A percentile compares a stretch with the other conserved stretches of the same genome.
phyloP scores from a whole-genome alignment of 371 early-diverging fungal genomes.

The Hamiltosporidium tvaerminnensis region DNA sequence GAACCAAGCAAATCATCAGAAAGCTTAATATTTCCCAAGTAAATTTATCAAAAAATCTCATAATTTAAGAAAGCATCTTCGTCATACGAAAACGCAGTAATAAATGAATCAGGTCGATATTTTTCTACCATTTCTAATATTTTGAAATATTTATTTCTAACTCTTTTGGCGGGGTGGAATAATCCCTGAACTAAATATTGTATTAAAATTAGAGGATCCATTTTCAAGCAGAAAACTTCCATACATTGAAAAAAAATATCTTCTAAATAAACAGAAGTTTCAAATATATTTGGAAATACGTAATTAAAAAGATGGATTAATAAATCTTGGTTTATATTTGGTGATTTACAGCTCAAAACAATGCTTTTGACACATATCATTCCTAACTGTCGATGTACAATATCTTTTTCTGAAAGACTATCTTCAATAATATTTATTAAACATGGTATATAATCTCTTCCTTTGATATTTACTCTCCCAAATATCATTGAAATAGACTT shows the following conservation, averaged over 20 bases:
- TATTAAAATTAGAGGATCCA: slow-evolving; percentile 67
- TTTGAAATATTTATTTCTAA: slow-evolving; percentile 56
- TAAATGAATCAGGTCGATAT: too few species aligned
- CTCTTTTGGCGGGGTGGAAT: slow-evolving; percentile 84
- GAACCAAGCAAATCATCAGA: too few species aligned
- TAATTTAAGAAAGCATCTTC: too few species aligned
- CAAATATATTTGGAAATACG: slow-evolving; percentile 91
- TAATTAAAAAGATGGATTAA: slow-evolving; percentile 74
- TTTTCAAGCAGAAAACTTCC: slow-evolving; percentile 69
- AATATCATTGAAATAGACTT: slow-evolving; percentile 79
- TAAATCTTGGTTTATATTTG: slow-evolving; percentile 60
- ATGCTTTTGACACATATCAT: slow-evolving; percentile 65
- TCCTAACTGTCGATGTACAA: slow-evolving; percentile 83
- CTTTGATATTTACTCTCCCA: slow-evolving; percentile 86
- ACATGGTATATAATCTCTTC: slow-evolving; percentile 76
- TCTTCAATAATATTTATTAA: slow-evolving; percentile 81
- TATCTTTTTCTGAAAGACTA: slow-evolving; percentile 82
- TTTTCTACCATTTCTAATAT: too few species aligned
- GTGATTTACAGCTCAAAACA: not conserved
- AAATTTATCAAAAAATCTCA: too few species aligned
- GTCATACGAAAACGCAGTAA: too few species aligned
- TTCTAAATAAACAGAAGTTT: slow-evolving; percentile 42
- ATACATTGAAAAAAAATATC: slow-evolving; percentile 53
- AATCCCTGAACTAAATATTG: slow-evolving; percentile 67
- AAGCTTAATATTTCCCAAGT: too few species aligned